Evolutionary conservation across 495 filamentous ascomycete species (phyloP).

Genomic region (Endocarpon pusillum): DNA sequence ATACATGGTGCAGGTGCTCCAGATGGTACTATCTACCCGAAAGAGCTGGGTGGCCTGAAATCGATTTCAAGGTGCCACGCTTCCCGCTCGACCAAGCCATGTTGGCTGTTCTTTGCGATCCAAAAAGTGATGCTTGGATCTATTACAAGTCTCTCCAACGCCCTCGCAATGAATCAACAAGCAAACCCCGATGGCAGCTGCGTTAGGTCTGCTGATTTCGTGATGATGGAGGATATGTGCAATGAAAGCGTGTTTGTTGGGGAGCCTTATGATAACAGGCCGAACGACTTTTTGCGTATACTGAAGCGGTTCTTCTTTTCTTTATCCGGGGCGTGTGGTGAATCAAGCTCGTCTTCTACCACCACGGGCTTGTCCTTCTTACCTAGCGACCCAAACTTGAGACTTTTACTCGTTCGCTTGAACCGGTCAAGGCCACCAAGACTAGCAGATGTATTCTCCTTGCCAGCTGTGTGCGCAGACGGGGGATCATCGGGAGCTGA

Average conservation of each 20-base stretch:
- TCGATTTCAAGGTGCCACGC: too few relatives aligned
- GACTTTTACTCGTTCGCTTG: constrained; percentile 40
- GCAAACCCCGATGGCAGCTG: too few relatives aligned
- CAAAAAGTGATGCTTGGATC: too few relatives aligned
- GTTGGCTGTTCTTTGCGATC: constrained; percentile 39
- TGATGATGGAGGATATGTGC: constrained; percentile 18
- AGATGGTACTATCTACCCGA: too few relatives aligned
- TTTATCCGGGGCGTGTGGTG: constrained; percentile 11
- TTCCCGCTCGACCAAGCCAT: constrained; percentile 51
- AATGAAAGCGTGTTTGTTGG: constrained; percentile 12
- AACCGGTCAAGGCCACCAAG: constrained; percentile 32
- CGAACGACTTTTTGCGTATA: constrained; percentile 26
- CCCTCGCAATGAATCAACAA: too few relatives aligned
- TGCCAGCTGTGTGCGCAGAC: too few relatives aligned
- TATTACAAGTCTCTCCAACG: too few relatives aligned
- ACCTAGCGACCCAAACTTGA: constrained; percentile 23
- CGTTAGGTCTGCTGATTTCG: too few relatives aligned
- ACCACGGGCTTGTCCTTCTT: constrained; percentile 15
- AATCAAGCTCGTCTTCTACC: constrained; percentile 9
- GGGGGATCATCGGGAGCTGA: too few relatives aligned
- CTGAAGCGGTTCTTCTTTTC: constrained; percentile 26
- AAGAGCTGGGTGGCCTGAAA: too few relatives aligned
- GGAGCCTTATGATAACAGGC: constrained; percentile 20
- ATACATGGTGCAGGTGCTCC: too few relatives aligned
- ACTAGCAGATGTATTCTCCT: constrained; percentile 17